Evolutionary conservation across 345 rosid species (phyloP), one percentile per base, ranked within the genome.

Genomic region (Excoecaria agallocha): DNA sequence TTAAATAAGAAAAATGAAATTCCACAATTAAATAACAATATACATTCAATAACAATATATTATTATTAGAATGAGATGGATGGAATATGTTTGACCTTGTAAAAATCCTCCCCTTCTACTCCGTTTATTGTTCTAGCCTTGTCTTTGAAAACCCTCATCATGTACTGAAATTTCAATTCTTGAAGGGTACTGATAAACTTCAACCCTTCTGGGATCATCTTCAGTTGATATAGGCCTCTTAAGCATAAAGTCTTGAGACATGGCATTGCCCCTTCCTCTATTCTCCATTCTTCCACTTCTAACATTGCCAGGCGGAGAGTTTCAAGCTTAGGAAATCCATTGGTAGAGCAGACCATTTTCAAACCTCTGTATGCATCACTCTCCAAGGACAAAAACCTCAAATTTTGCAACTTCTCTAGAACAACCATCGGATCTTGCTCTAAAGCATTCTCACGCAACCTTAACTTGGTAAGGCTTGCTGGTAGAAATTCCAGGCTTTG

Each of bases 391-490:
- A 30, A 30, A 30, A 30, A 30, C 30, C 30, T 30, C 30, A 30
- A 30, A 30, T 30, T 30, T 0, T 30, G 30, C 30, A 30, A 30
- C 30, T 30, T 30, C 30, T 30, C 30, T 30, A 30, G 30, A 30
- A 30, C 30, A 30, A 30, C 30, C 30, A 30, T 30, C 30, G 30
- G 30, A 49, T 59, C 62, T 17, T 59, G 24, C 16, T 22, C n/a
- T 19, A 68, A 9, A 0, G 37, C 4, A 17, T 35, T 17, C 0
- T 3, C 8, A 20, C 2, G 0, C 52, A 50, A 59, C 20, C 12
- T 37, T 51, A 50, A 35, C 74, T 37, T 76, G 43, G 25, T n/a
- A 69, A 49, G 78, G 22, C 66, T 76, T 59, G 52, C 8, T n/a
- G 68, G 74, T 8, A 48, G 24, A 59, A 12, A 41, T 16, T 65